Conservation (phyloP, 179 eudicot species). For the Camellia oleifera region DNA sequence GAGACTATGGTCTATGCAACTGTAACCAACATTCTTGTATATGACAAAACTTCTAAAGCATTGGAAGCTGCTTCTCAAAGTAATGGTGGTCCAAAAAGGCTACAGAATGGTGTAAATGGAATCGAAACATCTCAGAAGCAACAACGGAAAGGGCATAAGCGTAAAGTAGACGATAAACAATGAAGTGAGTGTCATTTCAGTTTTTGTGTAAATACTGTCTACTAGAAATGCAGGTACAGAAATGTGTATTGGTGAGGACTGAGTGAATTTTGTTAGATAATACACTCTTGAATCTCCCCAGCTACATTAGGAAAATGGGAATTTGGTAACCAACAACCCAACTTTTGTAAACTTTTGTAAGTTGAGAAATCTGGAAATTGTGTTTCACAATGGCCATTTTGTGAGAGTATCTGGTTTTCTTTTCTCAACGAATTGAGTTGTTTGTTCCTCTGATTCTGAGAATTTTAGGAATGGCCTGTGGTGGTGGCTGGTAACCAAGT, state of each 20-base stretch:
- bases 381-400: background rate
- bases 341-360: background rate
- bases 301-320: conserved; percentile 1
- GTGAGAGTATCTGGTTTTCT: conserved; percentile 6
- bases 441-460: too few relatives aligned
- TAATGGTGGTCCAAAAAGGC: conserved; percentile 33
- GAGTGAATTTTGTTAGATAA: conserved; percentile 53
- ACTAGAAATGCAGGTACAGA: background rate
- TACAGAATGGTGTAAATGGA: conserved; percentile 13
- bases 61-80: conserved; percentile 18
- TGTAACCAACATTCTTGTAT: conserved; percentile 52
- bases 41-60: conserved; percentile 19
- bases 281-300: conserved; percentile 26
- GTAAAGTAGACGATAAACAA: background rate
- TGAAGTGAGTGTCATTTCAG: conserved; percentile 2
- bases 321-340: conserved; percentile 9
- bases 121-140: conserved; percentile 22
- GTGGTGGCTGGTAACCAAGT: too few relatives aligned
- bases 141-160: conserved; percentile 13
- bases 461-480: too few relatives aligned
- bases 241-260: conserved; percentile 16
- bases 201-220: conserved; percentile 3
- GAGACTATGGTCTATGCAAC: conserved; percentile 58
- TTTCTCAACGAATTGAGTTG: background rate
- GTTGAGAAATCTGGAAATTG: conserved; percentile 7